Percentiles rank a stretch among this genome's conserved stretches.
These are phyloP conservation scores for Allantophomopsis cytisporea DNA, from an alignment of 2,329 filamentous ascomycete species.

Conservation along the genomic window DNA sequence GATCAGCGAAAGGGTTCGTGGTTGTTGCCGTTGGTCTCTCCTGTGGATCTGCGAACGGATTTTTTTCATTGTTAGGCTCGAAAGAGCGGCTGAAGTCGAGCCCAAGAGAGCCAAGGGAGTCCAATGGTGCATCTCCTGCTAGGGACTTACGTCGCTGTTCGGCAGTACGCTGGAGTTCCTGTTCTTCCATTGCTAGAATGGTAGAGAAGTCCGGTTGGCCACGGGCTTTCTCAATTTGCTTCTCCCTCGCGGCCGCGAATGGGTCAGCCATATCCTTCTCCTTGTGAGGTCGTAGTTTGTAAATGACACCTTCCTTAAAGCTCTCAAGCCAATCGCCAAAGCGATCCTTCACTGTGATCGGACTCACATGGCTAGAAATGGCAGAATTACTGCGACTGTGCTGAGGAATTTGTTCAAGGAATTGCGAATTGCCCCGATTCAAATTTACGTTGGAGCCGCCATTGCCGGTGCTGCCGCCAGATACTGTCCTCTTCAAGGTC, in stretches of 20 bases:
- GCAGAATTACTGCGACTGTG: not conserved
- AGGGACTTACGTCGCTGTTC: not conserved
- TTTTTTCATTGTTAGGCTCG: slow-evolving; percentile 2
- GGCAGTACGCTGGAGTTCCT: not conserved
- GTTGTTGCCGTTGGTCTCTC: not conserved
- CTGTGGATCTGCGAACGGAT: slow-evolving; percentile 9
- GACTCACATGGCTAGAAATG: not conserved
- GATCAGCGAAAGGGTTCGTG: not conserved
- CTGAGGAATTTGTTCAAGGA: slow-evolving; percentile 20
- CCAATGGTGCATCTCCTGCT: not conserved
- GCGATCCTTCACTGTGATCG: slow-evolving; percentile 17
- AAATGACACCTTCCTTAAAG: slow-evolving; percentile 24
- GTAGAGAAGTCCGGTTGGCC: not conserved
- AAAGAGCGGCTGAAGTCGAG: slow-evolving; percentile 6
- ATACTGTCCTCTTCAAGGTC: not conserved
- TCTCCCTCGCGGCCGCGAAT: not conserved
- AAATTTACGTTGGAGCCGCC: slow-evolving; percentile 28
- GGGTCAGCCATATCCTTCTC: not conserved
- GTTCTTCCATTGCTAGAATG: not conserved
- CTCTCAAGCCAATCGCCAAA: slow-evolving; percentile 31
- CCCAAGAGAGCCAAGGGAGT: not conserved
- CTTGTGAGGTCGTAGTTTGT: slow-evolving; percentile 22
- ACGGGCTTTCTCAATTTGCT: not conserved
- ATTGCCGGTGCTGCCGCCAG: not conserved
- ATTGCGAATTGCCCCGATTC: slow-evolving; percentile 28